These are phyloP conservation scores for Trypanosoma grayi DNA, from an alignment of 208 protist genomes.

Conservation along the genomic window DNA sequence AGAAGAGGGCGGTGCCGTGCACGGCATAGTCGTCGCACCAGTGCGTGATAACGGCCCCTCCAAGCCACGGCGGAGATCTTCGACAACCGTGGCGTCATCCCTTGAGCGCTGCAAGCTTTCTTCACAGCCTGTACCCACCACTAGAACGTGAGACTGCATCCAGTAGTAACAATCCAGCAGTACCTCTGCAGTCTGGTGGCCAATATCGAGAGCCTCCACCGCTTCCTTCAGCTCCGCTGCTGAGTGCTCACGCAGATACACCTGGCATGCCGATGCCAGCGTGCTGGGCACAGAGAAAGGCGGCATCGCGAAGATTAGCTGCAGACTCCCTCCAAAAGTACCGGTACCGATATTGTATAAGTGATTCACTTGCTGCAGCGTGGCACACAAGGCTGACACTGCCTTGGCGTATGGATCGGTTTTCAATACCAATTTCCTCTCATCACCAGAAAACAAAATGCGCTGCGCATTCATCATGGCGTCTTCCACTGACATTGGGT, in stretches of 20 bases:
- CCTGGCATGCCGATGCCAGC: slow-evolving; percentile 1
- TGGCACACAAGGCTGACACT: slow-evolving; percentile 18
- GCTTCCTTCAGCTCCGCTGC: slow-evolving; percentile 24
- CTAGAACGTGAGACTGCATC: slow-evolving; percentile 33
- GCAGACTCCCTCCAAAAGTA: slow-evolving; percentile 29
- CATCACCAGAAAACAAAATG: not conserved
- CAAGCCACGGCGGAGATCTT: not conserved
- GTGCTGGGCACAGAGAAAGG: slow-evolving; percentile 16
- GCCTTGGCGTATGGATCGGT: slow-evolving; percentile 3
- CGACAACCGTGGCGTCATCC: not conserved
- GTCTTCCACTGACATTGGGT: slow-evolving; percentile 22
- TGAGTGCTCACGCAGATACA: slow-evolving; percentile 23
- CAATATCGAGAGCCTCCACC: slow-evolving; percentile 12
- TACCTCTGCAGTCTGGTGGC: slow-evolving; percentile 8
- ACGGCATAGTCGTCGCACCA: not conserved
- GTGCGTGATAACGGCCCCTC: not conserved
- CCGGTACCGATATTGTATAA: slow-evolving; percentile 29
- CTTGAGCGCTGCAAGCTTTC: not conserved
- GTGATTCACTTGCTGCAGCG: slow-evolving; percentile 24
- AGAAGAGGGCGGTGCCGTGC: not conserved
- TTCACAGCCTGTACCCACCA: not conserved
- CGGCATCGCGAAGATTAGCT: slow-evolving; percentile 25
- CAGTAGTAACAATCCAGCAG: slow-evolving; percentile 27
- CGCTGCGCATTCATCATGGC: slow-evolving; percentile 17
- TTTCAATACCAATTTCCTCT: not conserved